phyloP scores from a whole-genome alignment of 2,329 filamentous ascomycete genomes.

The Delphinella strobiligena region DNA sequence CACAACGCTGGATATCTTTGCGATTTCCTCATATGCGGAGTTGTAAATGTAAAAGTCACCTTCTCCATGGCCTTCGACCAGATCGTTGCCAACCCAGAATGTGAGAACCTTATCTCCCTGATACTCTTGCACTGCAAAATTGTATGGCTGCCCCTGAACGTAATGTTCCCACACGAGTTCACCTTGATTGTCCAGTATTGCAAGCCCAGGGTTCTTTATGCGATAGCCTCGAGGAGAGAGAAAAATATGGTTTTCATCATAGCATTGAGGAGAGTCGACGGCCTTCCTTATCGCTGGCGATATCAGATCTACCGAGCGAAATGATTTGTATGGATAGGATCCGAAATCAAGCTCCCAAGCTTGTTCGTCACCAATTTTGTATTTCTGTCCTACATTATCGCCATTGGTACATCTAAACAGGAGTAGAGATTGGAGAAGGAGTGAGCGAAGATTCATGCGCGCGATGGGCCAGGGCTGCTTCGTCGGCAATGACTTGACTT shows the following conservation, averaged over 20 bases:
- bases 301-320: constrained; percentile 5
- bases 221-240: constrained; percentile 4
- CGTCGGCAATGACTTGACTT: too few relatives aligned
- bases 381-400: constrained; percentile 3
- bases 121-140: constrained; percentile 34
- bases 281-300: constrained; percentile 7
- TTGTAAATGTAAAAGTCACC: constrained; percentile 34
- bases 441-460: neutral
- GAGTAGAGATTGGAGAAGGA: neutral
- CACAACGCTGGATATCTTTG: constrained; percentile 24
- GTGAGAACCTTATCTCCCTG: constrained; percentile 33
- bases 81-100: constrained; percentile 38
- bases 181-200: constrained; percentile 8
- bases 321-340: constrained; percentile 5
- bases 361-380: neutral
- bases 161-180: constrained; percentile 4
- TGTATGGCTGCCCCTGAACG: constrained; percentile 27
- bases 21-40: constrained; percentile 22
- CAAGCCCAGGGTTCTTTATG: neutral
- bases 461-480: neutral
- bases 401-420: neutral
- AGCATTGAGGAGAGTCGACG: constrained; percentile 5
- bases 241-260: constrained; percentile 8
- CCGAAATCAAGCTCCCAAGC: constrained; percentile 2
- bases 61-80: constrained; percentile 35